Evolutionary conservation across 2,329 filamentous ascomycete genomes (phyloP).

Genomic region (Calonectria pteridis): DNA sequence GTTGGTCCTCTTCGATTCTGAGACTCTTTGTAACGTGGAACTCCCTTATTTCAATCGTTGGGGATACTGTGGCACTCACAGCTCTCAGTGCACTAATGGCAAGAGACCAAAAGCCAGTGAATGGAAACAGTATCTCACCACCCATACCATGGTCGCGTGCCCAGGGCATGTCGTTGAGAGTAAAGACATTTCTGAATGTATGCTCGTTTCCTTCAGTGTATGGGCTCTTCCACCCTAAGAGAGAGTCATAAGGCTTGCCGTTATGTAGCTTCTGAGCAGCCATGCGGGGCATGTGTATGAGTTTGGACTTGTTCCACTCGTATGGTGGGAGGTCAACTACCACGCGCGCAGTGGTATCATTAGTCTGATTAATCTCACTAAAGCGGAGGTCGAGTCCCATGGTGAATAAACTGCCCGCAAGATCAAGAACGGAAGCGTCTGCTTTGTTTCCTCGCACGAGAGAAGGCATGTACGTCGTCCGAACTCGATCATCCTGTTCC

Average conservation of each 20-base stretch:
- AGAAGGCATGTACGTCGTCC: background rate
- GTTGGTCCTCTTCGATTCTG: constrained; percentile 44
- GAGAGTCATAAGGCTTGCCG: constrained; percentile 50
- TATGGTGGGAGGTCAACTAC: background rate
- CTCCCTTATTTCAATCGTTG: constrained; percentile 30
- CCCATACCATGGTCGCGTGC: constrained; percentile 57
- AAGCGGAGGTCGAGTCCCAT: background rate
- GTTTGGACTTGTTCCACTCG: background rate
- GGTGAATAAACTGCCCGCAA: background rate
- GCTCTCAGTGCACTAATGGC: constrained; percentile 25
- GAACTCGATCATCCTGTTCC: background rate
- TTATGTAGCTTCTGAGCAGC: constrained; percentile 51
- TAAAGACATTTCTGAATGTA: constrained; percentile 52
- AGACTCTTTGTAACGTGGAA: constrained; percentile 37
- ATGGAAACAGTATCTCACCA: constrained; percentile 40
- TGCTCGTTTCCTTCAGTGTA: constrained; percentile 39
- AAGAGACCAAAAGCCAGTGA: constrained; percentile 25
- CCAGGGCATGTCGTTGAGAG: constrained; percentile 55
- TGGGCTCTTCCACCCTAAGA: constrained; percentile 30
- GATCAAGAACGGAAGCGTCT: background rate
- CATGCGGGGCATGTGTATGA: constrained; percentile 43
- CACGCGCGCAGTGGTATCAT: background rate
- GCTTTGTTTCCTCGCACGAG: background rate
- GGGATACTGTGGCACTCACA: background rate
- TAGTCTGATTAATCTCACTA: background rate